Evolutionary conservation across 768 basidiomycete species (phyloP), one percentile per base, ranked within the genome.

Genomic region (Leccinum disarticulatum): DNA sequence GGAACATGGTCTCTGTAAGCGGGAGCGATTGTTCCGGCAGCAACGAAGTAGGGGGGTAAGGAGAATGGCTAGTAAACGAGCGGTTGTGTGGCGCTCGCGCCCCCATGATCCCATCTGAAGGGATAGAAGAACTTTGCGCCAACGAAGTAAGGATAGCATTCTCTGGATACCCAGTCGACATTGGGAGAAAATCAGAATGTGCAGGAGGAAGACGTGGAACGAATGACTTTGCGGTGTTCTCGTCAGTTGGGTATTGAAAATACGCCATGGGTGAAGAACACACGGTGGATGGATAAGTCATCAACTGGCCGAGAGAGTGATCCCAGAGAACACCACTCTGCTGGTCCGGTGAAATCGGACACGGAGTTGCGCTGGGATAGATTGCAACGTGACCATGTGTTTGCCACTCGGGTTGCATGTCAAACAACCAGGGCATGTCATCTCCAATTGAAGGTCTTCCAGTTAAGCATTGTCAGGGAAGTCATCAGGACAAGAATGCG

Each of bases 91-190:
- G 17, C 2, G 4, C 28, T 11, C 22, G n/a, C 8, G 17, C 1
- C 4, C 1, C 28, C 28, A 4, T 22, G 13, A 27, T 11, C 15
- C 17, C 54, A 6, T 9, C 9, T 1, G 46, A 13, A 17, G 31
- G 27, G 6, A 28, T 4, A 38, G 28, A 7, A 10, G 28, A 14
- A 7, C 2, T 17, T 1, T 3, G 30, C n/a, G 6, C 8, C 41
- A 6, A 0, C 9, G 7, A 3, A 10, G 28, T 4, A n/a, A n/a
- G 5, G 15, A 17, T 0, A 8, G 13, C 33, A 2, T 13, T 10
- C 14, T 28, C 27, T 6, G 7, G 49, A 14, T 5, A 17, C 17
- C 54, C 7, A 3, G 17, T 3, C 2, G 36, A 38, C 6, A 4
- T 38, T 38, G 51, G 25, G 9, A 25, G 13, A 15, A 7, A 6